A percentile compares a stretch with the other conserved stretches of the same genome.
phyloP scores from a whole-genome alignment of 495 filamentous ascomycete species.

The Cercophora sp. region DNA sequence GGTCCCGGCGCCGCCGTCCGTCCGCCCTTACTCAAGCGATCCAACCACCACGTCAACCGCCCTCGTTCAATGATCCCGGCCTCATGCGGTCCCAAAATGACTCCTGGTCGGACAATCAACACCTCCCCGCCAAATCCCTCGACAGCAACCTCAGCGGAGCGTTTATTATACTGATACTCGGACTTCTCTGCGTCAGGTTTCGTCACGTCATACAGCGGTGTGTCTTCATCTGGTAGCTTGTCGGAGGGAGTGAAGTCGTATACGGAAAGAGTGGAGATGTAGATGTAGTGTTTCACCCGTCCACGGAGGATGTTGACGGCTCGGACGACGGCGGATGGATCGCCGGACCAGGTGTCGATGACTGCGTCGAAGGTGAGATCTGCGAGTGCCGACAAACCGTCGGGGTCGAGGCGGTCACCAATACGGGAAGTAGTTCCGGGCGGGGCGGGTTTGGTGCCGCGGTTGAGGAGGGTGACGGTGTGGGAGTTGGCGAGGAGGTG shows the following conservation, averaged over 20 bases:
- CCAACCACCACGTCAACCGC: conserved; percentile 1
- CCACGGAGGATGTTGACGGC: neutral
- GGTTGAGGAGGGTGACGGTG: neutral
- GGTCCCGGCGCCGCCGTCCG: neutral
- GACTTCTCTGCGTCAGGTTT: neutral
- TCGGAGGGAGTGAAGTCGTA: neutral
- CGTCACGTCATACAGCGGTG: neutral
- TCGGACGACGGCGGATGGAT: neutral
- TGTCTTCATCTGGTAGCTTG: neutral
- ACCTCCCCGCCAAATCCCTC: neutral
- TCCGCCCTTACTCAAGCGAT: neutral
- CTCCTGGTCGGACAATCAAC: neutral
- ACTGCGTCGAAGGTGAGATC: neutral
- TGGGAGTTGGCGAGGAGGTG: neutral
- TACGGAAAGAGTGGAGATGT: neutral
- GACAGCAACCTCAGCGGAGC: neutral
- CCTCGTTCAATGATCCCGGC: neutral
- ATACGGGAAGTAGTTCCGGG: neutral
- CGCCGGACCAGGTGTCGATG: neutral
- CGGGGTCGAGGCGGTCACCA: neutral
- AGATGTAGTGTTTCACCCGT: neutral
- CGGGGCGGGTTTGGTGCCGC: neutral
- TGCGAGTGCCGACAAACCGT: neutral
- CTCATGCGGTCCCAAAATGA: neutral
- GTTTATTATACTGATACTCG: neutral